phyloP scores from a whole-genome alignment of 2,329 filamentous ascomycete species.

The Neurospora sp. region DNA sequence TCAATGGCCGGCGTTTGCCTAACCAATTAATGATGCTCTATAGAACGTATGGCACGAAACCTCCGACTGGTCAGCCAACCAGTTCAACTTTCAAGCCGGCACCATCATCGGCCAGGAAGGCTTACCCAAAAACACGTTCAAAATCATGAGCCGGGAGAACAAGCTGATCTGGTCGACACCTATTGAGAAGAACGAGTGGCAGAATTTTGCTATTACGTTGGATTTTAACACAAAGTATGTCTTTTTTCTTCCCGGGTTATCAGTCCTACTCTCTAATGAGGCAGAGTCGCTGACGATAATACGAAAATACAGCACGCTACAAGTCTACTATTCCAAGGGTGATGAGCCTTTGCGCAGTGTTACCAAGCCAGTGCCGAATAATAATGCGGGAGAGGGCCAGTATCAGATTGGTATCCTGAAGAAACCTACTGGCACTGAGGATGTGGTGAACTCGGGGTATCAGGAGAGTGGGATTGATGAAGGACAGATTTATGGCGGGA shows the following conservation, averaged over 20 bases:
- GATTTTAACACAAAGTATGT: slow-evolving; percentile 45
- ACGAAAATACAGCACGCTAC: slow-evolving; percentile 34
- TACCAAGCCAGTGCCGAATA: slow-evolving; percentile 33
- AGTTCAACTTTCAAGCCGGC: slow-evolving; percentile 29
- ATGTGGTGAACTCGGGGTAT: slow-evolving; percentile 40
- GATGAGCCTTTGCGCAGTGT: slow-evolving; percentile 36
- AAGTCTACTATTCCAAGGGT: slow-evolving; percentile 46
- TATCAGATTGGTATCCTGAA: slow-evolving; percentile 51
- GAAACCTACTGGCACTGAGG: slow-evolving; percentile 41
- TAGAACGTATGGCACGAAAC: slow-evolving; percentile 29
- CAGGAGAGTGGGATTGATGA: slow-evolving; percentile 37
- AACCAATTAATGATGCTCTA: too few relatives aligned
- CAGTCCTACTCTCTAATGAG: too few relatives aligned
- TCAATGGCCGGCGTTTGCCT: too few relatives aligned
- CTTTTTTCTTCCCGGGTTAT: too few relatives aligned
- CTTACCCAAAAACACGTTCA: slow-evolving; percentile 29
- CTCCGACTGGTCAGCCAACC: slow-evolving; percentile 27
- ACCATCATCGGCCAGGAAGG: slow-evolving; percentile 25
- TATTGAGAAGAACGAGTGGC: slow-evolving; percentile 39
- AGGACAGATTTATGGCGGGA: slow-evolving; percentile 39
- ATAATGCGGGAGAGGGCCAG: slow-evolving; percentile 43
- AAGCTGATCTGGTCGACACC: slow-evolving; percentile 30
- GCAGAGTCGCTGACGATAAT: too few relatives aligned
- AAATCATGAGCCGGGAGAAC: slow-evolving; percentile 30
- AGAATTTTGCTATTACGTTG: slow-evolving; percentile 50